Base-by-base conservation (phyloP, 257 asterid genomes). In the Nicotiana otophora region DNA sequence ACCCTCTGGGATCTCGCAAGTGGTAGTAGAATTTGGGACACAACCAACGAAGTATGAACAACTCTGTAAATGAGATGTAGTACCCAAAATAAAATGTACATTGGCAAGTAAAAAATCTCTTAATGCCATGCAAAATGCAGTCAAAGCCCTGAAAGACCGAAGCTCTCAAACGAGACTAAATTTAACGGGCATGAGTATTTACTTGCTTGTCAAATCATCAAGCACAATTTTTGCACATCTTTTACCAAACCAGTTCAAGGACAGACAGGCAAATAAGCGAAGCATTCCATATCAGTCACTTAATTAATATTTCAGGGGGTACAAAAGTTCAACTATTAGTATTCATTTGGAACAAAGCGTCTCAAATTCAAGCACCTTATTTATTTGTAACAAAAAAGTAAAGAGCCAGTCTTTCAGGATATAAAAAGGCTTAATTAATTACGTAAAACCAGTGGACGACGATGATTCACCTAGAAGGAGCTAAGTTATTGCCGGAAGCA, bases 401-500 rank as follows among this genome's bases (percentile, higher is more conserved):
- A 78, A 81, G 81, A 65, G 20, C 10, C 62, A 36, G 28, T 54
- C 72, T 66, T 75, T 83, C 80, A 64, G 26, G 60, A 81, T 74
- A 53, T 34, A 33, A 63, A 31, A 65, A 11, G 57, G 23, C 19
- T 20, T 33, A 54, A 65, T 34, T 10, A 39, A 20, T 15, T 55
- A 46, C 16, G 9, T 19, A 77, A 36, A 28, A 61, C 64, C 7
- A 48, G 62, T 5, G 1, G 58, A 36, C 60, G n/a, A 28, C 36
- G 34, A 19, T 4, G 10, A 69, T 48, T 75, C 72, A 93, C 99
- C 99, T 94, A 77, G 91, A 90, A 77, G 86, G 89, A 88, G 87
- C 85, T 83, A 93, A 84, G 70, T 87, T 93, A 76, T 84, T 90
- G 55, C 51, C 51, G 51, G 51, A 12, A 12, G 82, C 89, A 78